Conservation (phyloP, 768 basidiomycete genomes). For the Kwoniella heveanensis region DNA sequence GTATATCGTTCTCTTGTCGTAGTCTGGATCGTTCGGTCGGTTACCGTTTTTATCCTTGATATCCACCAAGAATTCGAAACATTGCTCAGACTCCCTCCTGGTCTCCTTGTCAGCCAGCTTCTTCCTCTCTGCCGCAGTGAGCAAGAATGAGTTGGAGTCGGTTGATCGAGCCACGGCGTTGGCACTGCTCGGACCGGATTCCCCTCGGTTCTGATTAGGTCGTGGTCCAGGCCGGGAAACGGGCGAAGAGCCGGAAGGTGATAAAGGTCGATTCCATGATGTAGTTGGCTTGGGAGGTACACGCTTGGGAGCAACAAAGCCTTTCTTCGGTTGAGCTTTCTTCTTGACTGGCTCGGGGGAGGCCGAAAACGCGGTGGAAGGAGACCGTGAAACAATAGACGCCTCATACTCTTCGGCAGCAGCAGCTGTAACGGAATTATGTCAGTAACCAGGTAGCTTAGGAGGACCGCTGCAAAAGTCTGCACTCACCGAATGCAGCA, state of each 20-base stretch:
- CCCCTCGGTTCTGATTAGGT: slow-evolving; percentile 22
- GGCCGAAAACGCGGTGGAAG: slow-evolving; percentile 18
- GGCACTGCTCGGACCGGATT: background rate
- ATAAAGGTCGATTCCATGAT: slow-evolving; percentile 17
- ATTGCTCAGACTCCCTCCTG: slow-evolving; percentile 76
- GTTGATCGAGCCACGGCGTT: slow-evolving; percentile 8
- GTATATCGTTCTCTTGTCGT: slow-evolving; percentile 84
- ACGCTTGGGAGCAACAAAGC: slow-evolving; percentile 29
- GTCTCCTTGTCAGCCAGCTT: slow-evolving; percentile 75
- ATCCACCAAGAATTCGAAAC: slow-evolving; percentile 73
- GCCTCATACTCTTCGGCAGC: slow-evolving; percentile 46
- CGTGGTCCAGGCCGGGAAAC: slow-evolving; percentile 34
- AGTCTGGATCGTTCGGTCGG: slow-evolving; percentile 75
- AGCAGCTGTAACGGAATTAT: slow-evolving; percentile 25
- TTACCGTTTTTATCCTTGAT: slow-evolving; percentile 78
- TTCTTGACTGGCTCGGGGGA: slow-evolving; percentile 29
- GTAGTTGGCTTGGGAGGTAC: slow-evolving; percentile 18
- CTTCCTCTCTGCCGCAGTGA: slow-evolving; percentile 80
- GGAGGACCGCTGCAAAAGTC: too few species aligned
- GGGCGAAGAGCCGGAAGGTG: slow-evolving; percentile 11
- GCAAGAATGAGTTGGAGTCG: slow-evolving; percentile 59
- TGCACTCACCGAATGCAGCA: slow-evolving; percentile 43
- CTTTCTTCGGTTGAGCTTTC: slow-evolving; percentile 26
- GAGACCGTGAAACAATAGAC: slow-evolving; percentile 26
- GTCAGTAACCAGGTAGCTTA: too few species aligned